Evolutionary conservation across 106 monocot genomes (phyloP), one percentile per base, ranked within the genome.

Genomic region (Apostasia ramifera): DNA sequence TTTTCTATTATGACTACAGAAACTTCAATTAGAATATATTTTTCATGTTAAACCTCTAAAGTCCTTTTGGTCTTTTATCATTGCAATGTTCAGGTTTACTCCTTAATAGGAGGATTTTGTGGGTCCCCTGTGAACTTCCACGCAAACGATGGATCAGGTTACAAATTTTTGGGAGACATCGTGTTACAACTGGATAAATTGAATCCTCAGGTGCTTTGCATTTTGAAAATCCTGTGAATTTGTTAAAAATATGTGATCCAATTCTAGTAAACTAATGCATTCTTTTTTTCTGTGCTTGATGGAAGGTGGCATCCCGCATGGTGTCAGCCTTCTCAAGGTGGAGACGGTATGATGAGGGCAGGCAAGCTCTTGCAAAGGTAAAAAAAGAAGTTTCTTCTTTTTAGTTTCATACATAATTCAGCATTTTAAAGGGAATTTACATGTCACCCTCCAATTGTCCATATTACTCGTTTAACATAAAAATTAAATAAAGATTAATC

Each of bases 101-200:
- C 97, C 39, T 76, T 98, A 50, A 83, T 98, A 10, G 97, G 97
- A 71, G 92, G 92, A 55, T 98, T 98, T 69, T 93, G 92, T 78
- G 81, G 81, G 49, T 98, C 92, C 44, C 73, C 78, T 68, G 89
- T 98, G 73, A 98, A 98, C 68, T 98, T 98, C 69, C 97, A 98
- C 74, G 85, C 97, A 58, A 98, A 98, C 74, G 92, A 98, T 78
- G 97, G 97, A 1, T 98, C 97, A 44, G 97, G 97, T 53, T 98
- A 98, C 74, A 87, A 87, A 73, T 93, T 98, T 71, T 64, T 98
- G 73, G 97, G 97, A 38, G 92, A 98, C 63, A 47, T 93, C n/a
- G 97, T 98, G 45, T 47, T 92, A 60, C 92, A 93, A 71, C 69
- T 98, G 44, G 97, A 98, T 77, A 93, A 90, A 73, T 68, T 93